Base-by-base conservation (phyloP, 1,284 basidiomycete species). In the Ceratobasidium sp. region DNA sequence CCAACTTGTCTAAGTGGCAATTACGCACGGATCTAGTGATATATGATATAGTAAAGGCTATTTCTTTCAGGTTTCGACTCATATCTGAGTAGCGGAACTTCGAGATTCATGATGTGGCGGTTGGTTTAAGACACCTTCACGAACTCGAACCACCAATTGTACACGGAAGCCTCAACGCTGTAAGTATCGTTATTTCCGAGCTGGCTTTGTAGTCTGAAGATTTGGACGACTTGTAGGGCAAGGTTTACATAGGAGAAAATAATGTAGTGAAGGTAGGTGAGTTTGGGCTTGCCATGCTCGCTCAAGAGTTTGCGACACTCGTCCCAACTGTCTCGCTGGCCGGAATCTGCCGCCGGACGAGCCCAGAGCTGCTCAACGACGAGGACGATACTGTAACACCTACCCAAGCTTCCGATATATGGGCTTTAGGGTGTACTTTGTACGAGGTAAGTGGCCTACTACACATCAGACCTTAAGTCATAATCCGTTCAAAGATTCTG, bases 341-440 rank as follows among this genome's bases (percentile, higher is more conserved):
- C 40, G 66, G 40, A 26, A 23, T n/a, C 50, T 69, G 38, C 33
- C 66, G 66, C 17, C 54, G 50, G 48, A 69, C 54, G 66, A 69
- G 66, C 26, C 66, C 66, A 3, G 66, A 69, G 38, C 28, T 54
- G 0, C 28, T 69, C 17, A 44, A 23, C 33, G 23, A 33, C 52
- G 64, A 50, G 3, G n/a, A 48, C 44, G n/a, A 33, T 7, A 23
- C 26, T n/a, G n/a, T 56, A 26, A 3, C n/a, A 33, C 33, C 33
- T 56, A 56, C 54, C n/a, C 12, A 23, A 23, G n/a, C n/a, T 26
- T 56, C 54, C 12, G 54, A 56, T 56, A 26, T 56, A 6, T 56
- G 54, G 54, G 54, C 54, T n/a, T 6, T 56, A 23, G 54, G 54
- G 12, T 56, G 54, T 23, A 56, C 54, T 56, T 26, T 56, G 12